These are phyloP conservation scores for Suhomyces panamericanus DNA, from an alignment of 1,139 yeast species.

Conservation along the genomic window DNA sequence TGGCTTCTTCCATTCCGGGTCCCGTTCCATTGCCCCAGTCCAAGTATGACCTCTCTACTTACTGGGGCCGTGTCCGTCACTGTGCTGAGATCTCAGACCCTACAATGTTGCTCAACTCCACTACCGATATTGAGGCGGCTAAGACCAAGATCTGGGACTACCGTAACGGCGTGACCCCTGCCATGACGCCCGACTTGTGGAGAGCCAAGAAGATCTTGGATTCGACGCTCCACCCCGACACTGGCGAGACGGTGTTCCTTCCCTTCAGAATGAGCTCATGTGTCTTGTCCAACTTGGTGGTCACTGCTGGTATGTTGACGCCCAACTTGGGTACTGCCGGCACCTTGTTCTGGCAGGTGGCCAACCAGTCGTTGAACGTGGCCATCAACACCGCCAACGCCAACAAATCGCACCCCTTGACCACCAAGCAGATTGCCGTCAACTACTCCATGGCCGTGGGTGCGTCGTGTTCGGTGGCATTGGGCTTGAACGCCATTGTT, in stretches of 20 bases:
- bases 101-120: conserved; percentile 75
- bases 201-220: conserved; percentile 81
- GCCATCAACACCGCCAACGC: conserved; percentile 97
- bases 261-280: conserved; percentile 98
- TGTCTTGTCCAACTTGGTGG: conserved; percentile 89
- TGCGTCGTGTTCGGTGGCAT: conserved; percentile 93
- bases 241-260: conserved; percentile 85
- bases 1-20: conserved; percentile 88
- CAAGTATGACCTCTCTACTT: conserved; percentile 72
- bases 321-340: conserved; percentile 90
- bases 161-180: conserved; percentile 60
- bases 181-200: conserved; percentile 86
- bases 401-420: conserved; percentile 88
- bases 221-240: conserved; percentile 91
- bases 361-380: conserved; percentile 93
- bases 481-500: conserved; percentile 85
- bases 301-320: conserved; percentile 96
- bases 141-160: conserved; percentile 67
- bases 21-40: conserved; percentile 77
- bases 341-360: conserved; percentile 94
- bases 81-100: conserved; percentile 94
- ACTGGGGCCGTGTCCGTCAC: conserved; percentile 92
- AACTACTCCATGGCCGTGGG: conserved; percentile 87
- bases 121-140: conserved; percentile 63
- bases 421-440: conserved; percentile 70